Evolutionary conservation across 768 basidiomycete species (phyloP), one percentile per base, ranked within the genome.

Genomic region (Phlegmacium glaucopus): DNA sequence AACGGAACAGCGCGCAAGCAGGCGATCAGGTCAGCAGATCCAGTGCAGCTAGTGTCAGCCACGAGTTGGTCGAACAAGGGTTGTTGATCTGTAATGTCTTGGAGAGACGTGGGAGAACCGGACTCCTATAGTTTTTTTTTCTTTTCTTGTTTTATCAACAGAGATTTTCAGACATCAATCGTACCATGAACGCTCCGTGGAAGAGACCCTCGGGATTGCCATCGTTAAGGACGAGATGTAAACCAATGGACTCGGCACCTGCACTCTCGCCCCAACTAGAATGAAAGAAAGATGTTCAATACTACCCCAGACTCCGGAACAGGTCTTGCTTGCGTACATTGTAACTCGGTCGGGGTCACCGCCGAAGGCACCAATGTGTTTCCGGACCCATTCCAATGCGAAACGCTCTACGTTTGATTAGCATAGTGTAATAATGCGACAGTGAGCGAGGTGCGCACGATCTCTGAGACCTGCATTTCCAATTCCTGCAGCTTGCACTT

Each of bases 401-500:
- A 72, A 63, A 18, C 71, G 66, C 55, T 74, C 71, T 80, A 17
- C 26, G 28, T 16, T 18, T 15, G 9, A 39, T n/a, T 6, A 11
- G 13, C n/a, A 39, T 32, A 4, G 4, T 30, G 35, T 22, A 11
- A 4, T 39, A 0, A 28, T 18, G 43, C 9, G 28, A 47, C 5
- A 18, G 39, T 22, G 9, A 22, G 44, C n/a, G 9, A n/a, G 30
- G 8, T 9, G 67, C 72, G 55, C 47, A 76, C 75, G 75, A 55
- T 83, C 81, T 47, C 63, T 62, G 7, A 82, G 57, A 12, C 80
- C 79, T 2, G 76, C 61, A 59, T 82, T 82, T n/a, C 62, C 70
- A 6, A 70, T 60, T 2, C 71, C 69, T 8, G 69, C 72, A 6
- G 52, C 64, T 29, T 67, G 64, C 8, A 70, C 64, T 50, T 75